Percentiles rank a stretch among this genome's conserved stretches.
These are phyloP conservation scores for Phaeosphaeria sp. DNA, from an alignment of 2,329 filamentous ascomycete genomes.

Conservation along the genomic window DNA sequence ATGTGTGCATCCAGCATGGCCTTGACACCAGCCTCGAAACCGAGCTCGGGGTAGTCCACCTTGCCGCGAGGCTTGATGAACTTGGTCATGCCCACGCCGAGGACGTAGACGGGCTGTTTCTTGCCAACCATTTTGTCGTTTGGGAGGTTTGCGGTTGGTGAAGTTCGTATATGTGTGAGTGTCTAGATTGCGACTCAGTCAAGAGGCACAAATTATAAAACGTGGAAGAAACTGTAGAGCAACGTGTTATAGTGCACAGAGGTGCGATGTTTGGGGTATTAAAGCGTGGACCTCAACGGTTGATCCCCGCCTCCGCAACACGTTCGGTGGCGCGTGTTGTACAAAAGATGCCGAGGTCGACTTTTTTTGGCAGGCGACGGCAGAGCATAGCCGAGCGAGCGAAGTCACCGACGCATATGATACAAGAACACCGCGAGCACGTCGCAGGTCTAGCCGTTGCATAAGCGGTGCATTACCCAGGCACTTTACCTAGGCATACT, in stretches of 20 bases:
- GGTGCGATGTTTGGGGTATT: conserved; percentile 14
- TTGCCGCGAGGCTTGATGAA: conserved; percentile 97
- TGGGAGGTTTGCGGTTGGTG: not conserved
- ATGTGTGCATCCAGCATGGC: conserved; percentile 84
- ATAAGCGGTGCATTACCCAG: not conserved
- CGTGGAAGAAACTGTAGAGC: not conserved
- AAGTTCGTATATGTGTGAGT: not conserved
- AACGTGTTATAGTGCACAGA: not conserved
- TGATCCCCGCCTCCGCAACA: conserved; percentile 25
- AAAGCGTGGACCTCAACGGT: conserved; percentile 16
- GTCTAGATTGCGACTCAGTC: not conserved
- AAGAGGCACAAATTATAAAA: conserved; percentile 5
- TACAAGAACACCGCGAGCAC: not conserved
- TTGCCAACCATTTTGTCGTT: conserved; percentile 55
- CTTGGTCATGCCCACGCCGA: conserved; percentile 98
- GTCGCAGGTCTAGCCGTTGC: not conserved
- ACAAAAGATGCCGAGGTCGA: conserved; percentile 30
- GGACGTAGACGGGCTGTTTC: conserved; percentile 75
- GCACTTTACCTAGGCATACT: not conserved
- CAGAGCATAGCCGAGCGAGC: conserved; percentile 31
- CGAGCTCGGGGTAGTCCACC: conserved; percentile 92
- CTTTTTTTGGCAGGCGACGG: conserved; percentile 20
- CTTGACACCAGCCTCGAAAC: conserved; percentile 90
- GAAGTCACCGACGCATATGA: not conserved
- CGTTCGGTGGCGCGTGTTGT: conserved; percentile 10